Percentiles rank a stretch among this genome's conserved stretches.
phyloP scores from a whole-genome alignment of 345 rosid genomes.

The Geranium brycei region DNA sequence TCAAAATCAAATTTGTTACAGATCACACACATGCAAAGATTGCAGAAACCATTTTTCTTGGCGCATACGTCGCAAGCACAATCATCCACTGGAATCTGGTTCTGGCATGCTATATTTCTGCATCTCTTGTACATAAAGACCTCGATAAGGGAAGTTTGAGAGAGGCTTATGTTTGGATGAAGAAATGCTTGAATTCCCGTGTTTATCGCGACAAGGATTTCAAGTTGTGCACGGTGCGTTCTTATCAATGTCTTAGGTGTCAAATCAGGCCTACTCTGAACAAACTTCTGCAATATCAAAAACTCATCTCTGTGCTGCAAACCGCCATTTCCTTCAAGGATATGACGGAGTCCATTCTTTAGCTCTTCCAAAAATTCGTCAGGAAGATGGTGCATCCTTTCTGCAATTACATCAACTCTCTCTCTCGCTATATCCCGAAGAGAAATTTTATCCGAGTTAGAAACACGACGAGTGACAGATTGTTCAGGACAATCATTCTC shows the following conservation, averaged over 20 bases:
- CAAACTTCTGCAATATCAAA: slow-evolving; percentile 60
- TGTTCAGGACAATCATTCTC: slow-evolving; percentile 57
- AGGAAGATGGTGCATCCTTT: slow-evolving; percentile 63
- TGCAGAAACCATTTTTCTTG: slow-evolving; percentile 83
- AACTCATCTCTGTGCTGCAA: slow-evolving; percentile 72
- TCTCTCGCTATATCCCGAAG: slow-evolving; percentile 82
- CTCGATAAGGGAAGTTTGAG: slow-evolving; percentile 76
- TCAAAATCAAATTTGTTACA: slow-evolving; percentile 95
- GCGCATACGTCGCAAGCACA: slow-evolving; percentile 75
- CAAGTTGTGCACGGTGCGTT: slow-evolving; percentile 74
- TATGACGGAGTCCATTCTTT: slow-evolving; percentile 54
- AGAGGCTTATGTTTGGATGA: slow-evolving; percentile 72
- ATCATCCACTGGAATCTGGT: slow-evolving; percentile 81
- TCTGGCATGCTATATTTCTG: slow-evolving; percentile 84
- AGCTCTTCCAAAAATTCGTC: slow-evolving; percentile 70
- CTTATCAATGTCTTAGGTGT: slow-evolving; percentile 65
- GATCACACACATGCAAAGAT: slow-evolving; percentile 93
- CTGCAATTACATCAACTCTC: slow-evolving; percentile 59
- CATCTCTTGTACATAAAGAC: slow-evolving; percentile 79
- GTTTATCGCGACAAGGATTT: slow-evolving; percentile 82
- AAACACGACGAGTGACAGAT: slow-evolving; percentile 50
- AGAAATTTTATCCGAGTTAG: slow-evolving; percentile 59
- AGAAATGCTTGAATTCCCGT: slow-evolving; percentile 86
- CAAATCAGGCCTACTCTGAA: slow-evolving; percentile 68
- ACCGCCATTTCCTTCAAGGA: slow-evolving; percentile 85